Evolutionary conservation across 2,329 filamentous ascomycete genomes (phyloP).

Genomic region (Thelonectria blattea): DNA sequence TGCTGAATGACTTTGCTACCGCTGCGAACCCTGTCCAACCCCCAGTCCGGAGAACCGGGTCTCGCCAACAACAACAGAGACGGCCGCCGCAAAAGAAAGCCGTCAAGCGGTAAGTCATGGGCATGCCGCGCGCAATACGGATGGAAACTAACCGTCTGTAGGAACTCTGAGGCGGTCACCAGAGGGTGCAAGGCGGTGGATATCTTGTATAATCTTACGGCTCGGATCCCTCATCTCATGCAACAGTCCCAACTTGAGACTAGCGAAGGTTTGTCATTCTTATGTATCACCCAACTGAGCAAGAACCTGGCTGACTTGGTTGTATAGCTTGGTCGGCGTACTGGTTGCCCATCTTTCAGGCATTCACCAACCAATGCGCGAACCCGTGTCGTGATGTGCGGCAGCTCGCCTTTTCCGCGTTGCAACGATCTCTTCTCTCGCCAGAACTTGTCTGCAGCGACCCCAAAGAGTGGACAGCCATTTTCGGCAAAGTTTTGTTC

Average conservation of each 20-base stretch:
- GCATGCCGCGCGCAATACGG: neutral
- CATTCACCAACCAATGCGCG: conserved; percentile 86
- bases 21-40: conserved; percentile 76
- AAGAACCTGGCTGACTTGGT: conserved; percentile 20
- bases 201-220: conserved; percentile 82
- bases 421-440: conserved; percentile 86
- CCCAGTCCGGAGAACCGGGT: conserved; percentile 72
- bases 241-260: conserved; percentile 90
- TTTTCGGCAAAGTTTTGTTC: conserved; percentile 93
- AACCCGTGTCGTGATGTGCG: conserved; percentile 95
- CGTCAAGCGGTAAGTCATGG: conserved; percentile 35
- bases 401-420: conserved; percentile 82
- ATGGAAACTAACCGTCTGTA: conserved; percentile 17
- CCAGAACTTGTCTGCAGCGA: conserved; percentile 83
- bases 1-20: conserved; percentile 90
- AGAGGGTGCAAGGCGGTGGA: conserved; percentile 82
- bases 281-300: neutral
- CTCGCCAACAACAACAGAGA: conserved; percentile 47
- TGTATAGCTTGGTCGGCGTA: conserved; percentile 91
- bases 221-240: conserved; percentile 84
- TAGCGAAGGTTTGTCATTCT: conserved; percentile 69
- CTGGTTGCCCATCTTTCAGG: conserved; percentile 93
- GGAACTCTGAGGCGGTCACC: conserved; percentile 63
- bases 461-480: conserved; percentile 91
- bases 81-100: conserved; percentile 35